phyloP scores from a whole-genome alignment of 495 filamentous ascomycete genomes.

The Penicillium fimorum region DNA sequence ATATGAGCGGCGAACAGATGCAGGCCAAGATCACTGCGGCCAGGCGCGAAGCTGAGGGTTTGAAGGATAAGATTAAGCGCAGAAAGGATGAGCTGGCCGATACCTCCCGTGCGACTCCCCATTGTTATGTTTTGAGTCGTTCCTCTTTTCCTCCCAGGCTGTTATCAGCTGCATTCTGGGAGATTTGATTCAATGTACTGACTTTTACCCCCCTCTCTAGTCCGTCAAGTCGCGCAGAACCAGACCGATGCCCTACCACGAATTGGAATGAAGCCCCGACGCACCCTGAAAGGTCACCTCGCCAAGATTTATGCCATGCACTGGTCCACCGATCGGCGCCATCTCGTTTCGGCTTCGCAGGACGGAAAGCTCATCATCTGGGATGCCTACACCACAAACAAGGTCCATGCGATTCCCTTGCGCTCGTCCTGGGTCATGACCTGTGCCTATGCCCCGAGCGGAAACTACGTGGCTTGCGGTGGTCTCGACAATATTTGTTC shows the following conservation, averaged over 20 bases:
- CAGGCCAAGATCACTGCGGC: slow-evolving; percentile 92
- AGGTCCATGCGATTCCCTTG: slow-evolving; percentile 98
- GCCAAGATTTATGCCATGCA: slow-evolving; percentile 99
- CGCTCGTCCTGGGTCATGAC: slow-evolving; percentile 99
- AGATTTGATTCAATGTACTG: slow-evolving; percentile 1
- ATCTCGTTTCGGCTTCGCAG: slow-evolving; percentile 96
- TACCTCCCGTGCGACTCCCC: slow-evolving; percentile 77
- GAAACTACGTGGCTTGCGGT: slow-evolving; percentile 97
- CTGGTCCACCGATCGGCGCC: slow-evolving; percentile 98
- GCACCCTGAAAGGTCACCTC: slow-evolving; percentile 93
- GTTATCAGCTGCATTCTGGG: background rate
- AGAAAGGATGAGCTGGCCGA: slow-evolving; percentile 99
- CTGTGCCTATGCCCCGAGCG: slow-evolving; percentile 97
- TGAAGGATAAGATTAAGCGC: slow-evolving; percentile 98
- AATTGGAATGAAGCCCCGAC: slow-evolving; percentile 93
- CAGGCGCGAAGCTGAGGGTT: slow-evolving; percentile 92
- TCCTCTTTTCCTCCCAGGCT: too few species aligned
- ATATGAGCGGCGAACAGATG: slow-evolving; percentile 70
- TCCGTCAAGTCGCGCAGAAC: slow-evolving; percentile 85
- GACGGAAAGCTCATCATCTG: slow-evolving; percentile 99
- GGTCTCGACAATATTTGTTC: slow-evolving; percentile 99
- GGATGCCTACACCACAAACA: slow-evolving; percentile 99
- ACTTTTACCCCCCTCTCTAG: slow-evolving; percentile 49
- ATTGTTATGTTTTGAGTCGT: background rate
- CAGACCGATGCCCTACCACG: slow-evolving; percentile 86